These are phyloP conservation scores for Coemansia sp. DNA, from an alignment of 192 early-diverging fungal species.

Conservation along the genomic window DNA sequence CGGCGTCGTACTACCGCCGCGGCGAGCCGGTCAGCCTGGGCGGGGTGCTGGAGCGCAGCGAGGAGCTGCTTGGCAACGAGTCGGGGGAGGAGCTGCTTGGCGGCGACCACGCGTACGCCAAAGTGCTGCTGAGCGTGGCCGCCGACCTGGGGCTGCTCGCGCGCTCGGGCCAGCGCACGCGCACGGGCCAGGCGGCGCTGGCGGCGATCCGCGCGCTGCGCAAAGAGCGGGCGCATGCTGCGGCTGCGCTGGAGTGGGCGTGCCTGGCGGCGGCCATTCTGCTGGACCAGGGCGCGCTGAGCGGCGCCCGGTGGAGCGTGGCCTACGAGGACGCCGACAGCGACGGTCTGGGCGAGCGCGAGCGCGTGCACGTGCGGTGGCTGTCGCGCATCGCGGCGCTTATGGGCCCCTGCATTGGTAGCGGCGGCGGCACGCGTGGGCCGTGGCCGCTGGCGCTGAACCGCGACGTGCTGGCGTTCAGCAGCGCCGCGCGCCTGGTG, in stretches of 20 bases:
- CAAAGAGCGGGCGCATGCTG: not conserved
- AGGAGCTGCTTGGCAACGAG: slow-evolving; percentile 1
- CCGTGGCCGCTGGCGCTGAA: slow-evolving; percentile 61
- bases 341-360: slow-evolving; percentile 1
- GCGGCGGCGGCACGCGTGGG: slow-evolving; percentile 19
- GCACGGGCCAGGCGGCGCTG: slow-evolving; percentile 18
- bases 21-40: slow-evolving; percentile 18
- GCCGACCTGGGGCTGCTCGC: slow-evolving; percentile 26
- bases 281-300: slow-evolving; percentile 37
- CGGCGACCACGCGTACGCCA: slow-evolving; percentile 6
- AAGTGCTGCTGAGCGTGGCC: slow-evolving; percentile 19
- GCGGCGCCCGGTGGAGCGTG: slow-evolving; percentile 43
- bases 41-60: slow-evolving; percentile 17
- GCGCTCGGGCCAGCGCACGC: slow-evolving; percentile 30
- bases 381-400: slow-evolving; percentile 49
- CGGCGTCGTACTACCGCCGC: slow-evolving; percentile 54
- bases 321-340: slow-evolving; percentile 39
- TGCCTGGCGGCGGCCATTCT: slow-evolving; percentile 32
- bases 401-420: too few relatives aligned
- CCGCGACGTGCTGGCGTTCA: slow-evolving; percentile 75
- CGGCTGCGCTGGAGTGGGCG: slow-evolving; percentile 36
- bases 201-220: slow-evolving; percentile 35
- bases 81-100: too few relatives aligned
- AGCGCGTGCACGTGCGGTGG: slow-evolving; percentile 25
- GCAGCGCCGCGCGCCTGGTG: slow-evolving; percentile 66